Conservation (phyloP, 208 protist genomes). For the Giardia muris region DNA sequence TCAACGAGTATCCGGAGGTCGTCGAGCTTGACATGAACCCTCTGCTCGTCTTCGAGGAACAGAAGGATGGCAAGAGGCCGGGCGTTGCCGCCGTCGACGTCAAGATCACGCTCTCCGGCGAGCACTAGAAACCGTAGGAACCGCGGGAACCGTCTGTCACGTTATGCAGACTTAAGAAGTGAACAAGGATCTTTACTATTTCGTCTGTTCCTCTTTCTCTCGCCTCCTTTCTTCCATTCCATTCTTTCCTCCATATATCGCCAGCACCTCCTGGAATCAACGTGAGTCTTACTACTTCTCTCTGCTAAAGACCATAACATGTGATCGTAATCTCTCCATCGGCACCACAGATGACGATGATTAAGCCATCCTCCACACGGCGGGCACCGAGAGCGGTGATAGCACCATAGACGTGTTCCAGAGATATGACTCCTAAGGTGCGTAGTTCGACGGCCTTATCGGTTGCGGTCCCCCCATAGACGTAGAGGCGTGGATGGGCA, state of each 20-base stretch:
- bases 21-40: constrained; percentile 45
- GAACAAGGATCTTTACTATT: too few species aligned
- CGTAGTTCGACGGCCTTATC: not conserved
- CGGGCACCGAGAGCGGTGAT: not conserved
- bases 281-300: too few species aligned
- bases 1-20: constrained; percentile 40
- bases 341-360: not conserved
- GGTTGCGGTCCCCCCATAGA: not conserved
- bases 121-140: too few species aligned
- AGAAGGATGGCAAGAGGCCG: not conserved
- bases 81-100: constrained; percentile 32
- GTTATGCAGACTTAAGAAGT: too few species aligned
- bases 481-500: not conserved
- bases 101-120: constrained; percentile 33
- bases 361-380: not conserved
- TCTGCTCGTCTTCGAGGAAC: constrained; percentile 33
- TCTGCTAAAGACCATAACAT: not conserved
- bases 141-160: too few species aligned
- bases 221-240: too few species aligned
- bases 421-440: not conserved
- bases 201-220: too few species aligned
- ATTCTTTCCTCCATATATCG: too few species aligned
- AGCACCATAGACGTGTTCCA: not conserved
- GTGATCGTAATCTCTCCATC: not conserved
- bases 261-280: too few species aligned